Percentiles rank a stretch among this genome's conserved stretches.
Conservation (phyloP, 2,329 filamentous ascomycete genomes). For the Cladosporium sp. region DNA sequence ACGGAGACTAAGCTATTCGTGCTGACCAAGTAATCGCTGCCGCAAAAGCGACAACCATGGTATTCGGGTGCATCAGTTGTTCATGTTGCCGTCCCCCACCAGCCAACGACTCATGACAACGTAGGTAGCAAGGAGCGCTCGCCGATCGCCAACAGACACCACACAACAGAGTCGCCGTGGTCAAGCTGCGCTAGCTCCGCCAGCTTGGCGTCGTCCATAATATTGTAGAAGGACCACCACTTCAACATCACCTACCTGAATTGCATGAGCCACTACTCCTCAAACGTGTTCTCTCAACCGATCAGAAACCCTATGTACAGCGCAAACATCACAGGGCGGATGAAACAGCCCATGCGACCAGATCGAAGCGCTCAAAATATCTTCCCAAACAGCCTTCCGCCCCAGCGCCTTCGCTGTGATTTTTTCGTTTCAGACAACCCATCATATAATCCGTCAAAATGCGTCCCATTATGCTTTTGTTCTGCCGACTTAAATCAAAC, state of each 20-base stretch:
- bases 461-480: constrained; percentile 6
- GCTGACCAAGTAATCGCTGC: too few relatives aligned
- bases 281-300: not conserved
- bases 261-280: not conserved
- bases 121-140: too few relatives aligned
- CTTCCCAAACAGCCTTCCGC: not conserved
- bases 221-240: not conserved
- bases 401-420: constrained; percentile 5
- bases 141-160: too few relatives aligned
- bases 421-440: not conserved
- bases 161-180: too few relatives aligned
- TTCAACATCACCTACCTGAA: not conserved
- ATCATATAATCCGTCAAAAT: constrained; percentile 1
- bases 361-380: not conserved
- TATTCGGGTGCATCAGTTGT: too few relatives aligned
- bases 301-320: not conserved
- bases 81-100: too few relatives aligned
- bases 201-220: too few relatives aligned
- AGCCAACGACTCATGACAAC: too few relatives aligned
- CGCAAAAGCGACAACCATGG: too few relatives aligned
- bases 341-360: not conserved
- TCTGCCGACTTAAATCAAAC: not conserved
- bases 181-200: too few relatives aligned
- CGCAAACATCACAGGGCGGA: not conserved
- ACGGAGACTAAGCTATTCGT: too few relatives aligned